Base-by-base conservation (phyloP, 2,329 filamentous ascomycete species). In the Aspergillus sp. region DNA sequence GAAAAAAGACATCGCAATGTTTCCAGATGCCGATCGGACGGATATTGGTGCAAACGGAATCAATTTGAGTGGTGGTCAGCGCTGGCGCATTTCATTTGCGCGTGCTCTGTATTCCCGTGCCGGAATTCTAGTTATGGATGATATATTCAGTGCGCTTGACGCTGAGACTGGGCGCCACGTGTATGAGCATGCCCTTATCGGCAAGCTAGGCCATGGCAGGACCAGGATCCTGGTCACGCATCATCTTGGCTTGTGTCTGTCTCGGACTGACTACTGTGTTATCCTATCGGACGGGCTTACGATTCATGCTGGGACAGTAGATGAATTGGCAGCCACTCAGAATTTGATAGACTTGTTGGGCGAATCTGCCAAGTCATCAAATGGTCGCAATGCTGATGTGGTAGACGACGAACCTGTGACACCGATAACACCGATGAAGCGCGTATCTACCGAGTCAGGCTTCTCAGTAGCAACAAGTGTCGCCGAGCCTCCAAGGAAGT, bases 1-100 rank as follows among this genome's bases (percentile, higher is more conserved):
- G 47, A 83, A 84, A 55, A 91, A 91, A 70, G 92, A 96, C 67
- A 78, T 96, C 32, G 84, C 88, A 15, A 91, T 92, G 80, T 81
- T 96, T 15, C 79, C 85, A 0, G 89, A 94, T 69, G 91, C 91
- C 4, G 91, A 95, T 67, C 77, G 85, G 50, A 96, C 92, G 0
- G 90, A 93, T 69, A 91, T 96, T 55, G 91, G 91, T 10, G 89
- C 90, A 2, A 93, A 94, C 63, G 91, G 91, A 6, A 91, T 95
- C 67, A 93, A 94, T 67, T 80, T 96, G 6, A 92, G 89, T 63
- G 91, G 92, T 63, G 92, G 91, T 0, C 91, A 96, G 74, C 87
- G 91, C 69, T 93, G 91, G 89, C 85, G 91, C 55, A 84, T 95
- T 32, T 91, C 90, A 0, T 87, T 96, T 66, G 91, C 91, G 2